Conservation (phyloP, 148 eudicot genomes). For the Chenopodium berlandieri region DNA sequence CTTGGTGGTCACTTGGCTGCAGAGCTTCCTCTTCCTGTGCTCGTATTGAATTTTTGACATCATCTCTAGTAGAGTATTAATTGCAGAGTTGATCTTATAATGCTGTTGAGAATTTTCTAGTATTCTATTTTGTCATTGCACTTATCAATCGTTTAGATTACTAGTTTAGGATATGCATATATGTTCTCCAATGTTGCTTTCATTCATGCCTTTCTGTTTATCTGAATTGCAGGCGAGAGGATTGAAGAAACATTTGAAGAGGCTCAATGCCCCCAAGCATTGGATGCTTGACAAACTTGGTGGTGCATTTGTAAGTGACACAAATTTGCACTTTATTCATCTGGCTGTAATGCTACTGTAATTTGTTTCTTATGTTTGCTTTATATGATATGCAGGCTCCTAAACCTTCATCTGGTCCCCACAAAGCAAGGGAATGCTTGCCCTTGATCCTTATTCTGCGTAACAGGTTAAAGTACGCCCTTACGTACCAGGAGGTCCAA, state of each 20-base stretch:
- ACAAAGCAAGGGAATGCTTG: slow-evolving; percentile 56
- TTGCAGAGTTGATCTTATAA: too few species aligned
- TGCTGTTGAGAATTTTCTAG: too few species aligned
- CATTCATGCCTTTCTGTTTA: background rate
- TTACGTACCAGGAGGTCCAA: slow-evolving; percentile 42
- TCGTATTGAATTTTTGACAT: too few species aligned
- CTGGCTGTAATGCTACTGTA: background rate
- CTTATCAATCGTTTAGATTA: too few species aligned
- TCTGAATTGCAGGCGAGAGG: slow-evolving; percentile 42
- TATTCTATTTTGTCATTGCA: too few species aligned
- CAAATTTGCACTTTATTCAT: too few species aligned
- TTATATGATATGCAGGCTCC: slow-evolving; percentile 37
- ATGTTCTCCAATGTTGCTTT: too few species aligned
- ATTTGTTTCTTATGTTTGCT: background rate
- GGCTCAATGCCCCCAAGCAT: slow-evolving; percentile 62
- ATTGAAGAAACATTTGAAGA: slow-evolving; percentile 61
- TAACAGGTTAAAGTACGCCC: slow-evolving; percentile 53
- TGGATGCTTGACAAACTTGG: slow-evolving; percentile 64
- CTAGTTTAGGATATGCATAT: too few species aligned
- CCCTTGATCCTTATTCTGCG: slow-evolving; percentile 49
- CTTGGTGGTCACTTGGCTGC: too few species aligned
- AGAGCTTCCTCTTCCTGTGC: background rate
- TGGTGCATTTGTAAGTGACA: slow-evolving; percentile 39
- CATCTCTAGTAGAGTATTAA: too few species aligned
- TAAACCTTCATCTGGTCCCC: slow-evolving; percentile 63